Base-by-base conservation (phyloP, 768 basidiomycete genomes). In the Xerocomus potaroensis region DNA sequence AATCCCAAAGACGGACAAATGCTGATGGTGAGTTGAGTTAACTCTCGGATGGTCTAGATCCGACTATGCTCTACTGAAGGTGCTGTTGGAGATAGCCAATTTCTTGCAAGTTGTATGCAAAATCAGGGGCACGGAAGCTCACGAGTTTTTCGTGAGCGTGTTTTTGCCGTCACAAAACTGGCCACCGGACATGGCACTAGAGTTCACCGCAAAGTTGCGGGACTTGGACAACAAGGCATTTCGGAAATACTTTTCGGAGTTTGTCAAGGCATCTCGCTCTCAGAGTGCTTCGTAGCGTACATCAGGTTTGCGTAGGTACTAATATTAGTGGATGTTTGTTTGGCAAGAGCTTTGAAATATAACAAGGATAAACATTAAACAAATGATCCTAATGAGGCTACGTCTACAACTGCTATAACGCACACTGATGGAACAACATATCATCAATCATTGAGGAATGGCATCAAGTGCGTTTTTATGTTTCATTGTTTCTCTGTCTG, bases 161-260 rank as follows among this genome's bases (percentile, higher is more conserved):
- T 91, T 91, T 68, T 77, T 99, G 16, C 94, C 96, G 1, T 81
- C 91, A 8, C 83, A 95, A 69, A 80, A 84, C 51, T 93, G 92
- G 79, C 93, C 96, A 26, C 68, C 76, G 18, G 81, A 87, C 35
- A 81, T 77, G 22, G 84, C 88, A 4, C 51, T 83, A 35, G 87
- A 93, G 54, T 91, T 96, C 53, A 78, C 83, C 2, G 76, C 76
- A 15, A 89, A 89, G 62, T 65, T 92, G 56, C 77, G 81, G 49
- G 82, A 81, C 63, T 66, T 86, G 47, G 90, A 92, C 59, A 71
- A 73, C 54, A 91, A 86, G 63, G 70, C 65, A 29, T 92, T 92
- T 70, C 76, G 86, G 58, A 91, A 88, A 73, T 92, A 89, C 68
- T 91, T 91, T 66, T 78, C 84, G 21, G 90, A 91, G 58, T 81